These are phyloP conservation scores for Cutaneotrichosporon spelunceum DNA, from an alignment of 1,284 basidiomycete genomes.

Conservation along the genomic window DNA sequence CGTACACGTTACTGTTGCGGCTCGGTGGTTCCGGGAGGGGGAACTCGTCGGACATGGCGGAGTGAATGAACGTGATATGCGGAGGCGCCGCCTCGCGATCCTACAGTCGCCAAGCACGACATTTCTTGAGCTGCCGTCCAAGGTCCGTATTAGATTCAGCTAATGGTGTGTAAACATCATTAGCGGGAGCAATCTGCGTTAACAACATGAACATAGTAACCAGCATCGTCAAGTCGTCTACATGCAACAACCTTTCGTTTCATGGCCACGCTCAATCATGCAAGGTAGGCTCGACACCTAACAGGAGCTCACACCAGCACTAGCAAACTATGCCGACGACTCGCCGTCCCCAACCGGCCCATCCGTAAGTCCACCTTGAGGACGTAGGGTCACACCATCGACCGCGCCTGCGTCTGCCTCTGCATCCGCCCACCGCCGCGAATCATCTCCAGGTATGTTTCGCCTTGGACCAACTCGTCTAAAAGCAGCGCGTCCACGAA, in stretches of 20 bases:
- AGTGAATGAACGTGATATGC: not conserved
- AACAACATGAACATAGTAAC: not conserved
- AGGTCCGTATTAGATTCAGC: too few relatives aligned
- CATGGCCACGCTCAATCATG: slow-evolving; percentile 11
- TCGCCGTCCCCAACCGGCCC: slow-evolving; percentile 21
- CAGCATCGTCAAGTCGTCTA: not conserved
- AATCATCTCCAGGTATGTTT: slow-evolving; percentile 10
- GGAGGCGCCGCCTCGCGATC: too few relatives aligned
- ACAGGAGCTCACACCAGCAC: slow-evolving; percentile 12
- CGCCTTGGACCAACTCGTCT: not conserved
- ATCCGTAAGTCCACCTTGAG: slow-evolving; percentile 19
- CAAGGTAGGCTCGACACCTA: slow-evolving; percentile 12
- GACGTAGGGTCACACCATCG: slow-evolving; percentile 20
- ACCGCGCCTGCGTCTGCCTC: not conserved
- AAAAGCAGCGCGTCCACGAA: not conserved
- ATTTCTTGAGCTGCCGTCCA: not conserved
- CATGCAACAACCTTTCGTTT: too few relatives aligned
- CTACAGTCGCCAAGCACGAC: too few relatives aligned
- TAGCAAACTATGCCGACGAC: slow-evolving; percentile 22
- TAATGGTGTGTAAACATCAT: not conserved
- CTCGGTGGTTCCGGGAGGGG: slow-evolving; percentile 35
- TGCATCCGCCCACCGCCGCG: not conserved
- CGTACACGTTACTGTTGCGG: slow-evolving; percentile 40
- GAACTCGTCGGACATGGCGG: slow-evolving; percentile 22
- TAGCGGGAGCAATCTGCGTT: not conserved